A percentile compares a stretch with the other conserved stretches of the same genome.
Conservation (phyloP, 1,139 yeast genomes). For the Candida dubliniensis region DNA sequence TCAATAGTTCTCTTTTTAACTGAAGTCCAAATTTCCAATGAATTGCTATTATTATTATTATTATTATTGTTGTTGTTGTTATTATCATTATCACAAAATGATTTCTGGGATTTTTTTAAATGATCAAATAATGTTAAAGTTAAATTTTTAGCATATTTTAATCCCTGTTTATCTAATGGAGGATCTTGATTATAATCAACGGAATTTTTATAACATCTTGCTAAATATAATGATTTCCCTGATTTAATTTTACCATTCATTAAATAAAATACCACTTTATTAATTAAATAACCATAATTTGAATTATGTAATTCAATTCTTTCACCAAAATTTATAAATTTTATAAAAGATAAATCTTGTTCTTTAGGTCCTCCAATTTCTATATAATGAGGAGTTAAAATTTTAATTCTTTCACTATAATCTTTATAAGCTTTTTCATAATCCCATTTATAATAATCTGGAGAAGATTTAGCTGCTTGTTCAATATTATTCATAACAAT, state of each 20-base stretch:
- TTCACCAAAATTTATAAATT: slow-evolving; percentile 90
- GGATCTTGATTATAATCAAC: slow-evolving; percentile 62
- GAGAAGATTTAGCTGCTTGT: slow-evolving; percentile 82
- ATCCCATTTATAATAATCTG: slow-evolving; percentile 81
- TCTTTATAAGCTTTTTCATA: slow-evolving; percentile 61
- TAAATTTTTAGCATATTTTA: slow-evolving; percentile 49
- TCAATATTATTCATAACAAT: slow-evolving; percentile 72
- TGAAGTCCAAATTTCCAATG: slow-evolving; percentile 89
- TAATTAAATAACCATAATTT: slow-evolving; percentile 82
- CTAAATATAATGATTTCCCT: slow-evolving; percentile 87
- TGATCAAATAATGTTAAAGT: slow-evolving; percentile 38
- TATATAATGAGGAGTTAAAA: slow-evolving; percentile 52
- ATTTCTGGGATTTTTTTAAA: slow-evolving; percentile 32
- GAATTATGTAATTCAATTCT: slow-evolving; percentile 77
- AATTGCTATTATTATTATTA: slow-evolving; percentile 46
- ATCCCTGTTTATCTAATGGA: slow-evolving; percentile 61
- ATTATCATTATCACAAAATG: too few species aligned
- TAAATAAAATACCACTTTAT: slow-evolving; percentile 84
- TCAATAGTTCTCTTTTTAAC: slow-evolving; percentile 82
- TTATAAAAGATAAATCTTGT: slow-evolving; percentile 65
- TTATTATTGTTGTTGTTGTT: slow-evolving; percentile 49
- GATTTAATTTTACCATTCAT: slow-evolving; percentile 84
- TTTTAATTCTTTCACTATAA: slow-evolving; percentile 52
- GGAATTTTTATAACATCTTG: slow-evolving; percentile 70
- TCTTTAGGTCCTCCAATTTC: slow-evolving; percentile 52